phyloP scores from a whole-genome alignment of 805 yeast genomes.

The Wickerhamomyces xylosicus region DNA sequence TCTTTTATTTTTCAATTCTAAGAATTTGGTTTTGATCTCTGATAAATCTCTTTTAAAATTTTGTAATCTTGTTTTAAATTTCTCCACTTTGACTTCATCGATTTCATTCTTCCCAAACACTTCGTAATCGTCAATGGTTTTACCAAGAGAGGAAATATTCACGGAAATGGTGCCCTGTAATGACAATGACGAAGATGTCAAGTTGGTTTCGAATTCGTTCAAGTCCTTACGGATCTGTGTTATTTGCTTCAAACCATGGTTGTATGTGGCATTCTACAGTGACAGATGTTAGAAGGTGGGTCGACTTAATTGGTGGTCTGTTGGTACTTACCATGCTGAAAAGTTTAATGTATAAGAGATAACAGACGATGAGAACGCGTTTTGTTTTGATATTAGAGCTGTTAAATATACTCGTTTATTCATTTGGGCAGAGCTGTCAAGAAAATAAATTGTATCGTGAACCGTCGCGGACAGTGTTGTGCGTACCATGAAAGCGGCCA shows the following conservation, averaged over 20 bases:
- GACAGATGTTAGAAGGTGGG: too few relatives aligned
- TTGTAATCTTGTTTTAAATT: slow-evolving; percentile 49
- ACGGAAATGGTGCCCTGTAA: slow-evolving; percentile 73
- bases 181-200: slow-evolving; percentile 64
- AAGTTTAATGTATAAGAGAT: too few relatives aligned
- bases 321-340: too few relatives aligned
- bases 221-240: slow-evolving; percentile 64
- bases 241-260: slow-evolving; percentile 83
- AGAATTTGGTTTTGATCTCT: slow-evolving; percentile 22
- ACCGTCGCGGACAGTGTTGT: too few relatives aligned
- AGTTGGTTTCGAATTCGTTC: slow-evolving; percentile 50
- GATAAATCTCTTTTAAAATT: slow-evolving; percentile 36
- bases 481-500: too few relatives aligned
- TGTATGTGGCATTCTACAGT: slow-evolving; percentile 68
- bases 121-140: slow-evolving; percentile 65
- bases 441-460: too few relatives aligned
- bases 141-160: slow-evolving; percentile 60
- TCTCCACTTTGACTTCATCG: slow-evolving; percentile 40
- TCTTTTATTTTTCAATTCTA: slow-evolving; percentile 25
- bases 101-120: slow-evolving; percentile 49
- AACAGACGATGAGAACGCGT: too few relatives aligned
- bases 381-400: too few relatives aligned
- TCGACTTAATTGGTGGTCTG: too few relatives aligned
- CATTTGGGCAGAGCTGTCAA: too few relatives aligned
- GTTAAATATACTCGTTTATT: too few relatives aligned